Conservation (phyloP, 148 eudicot genomes). For the Cornus controversa region DNA sequence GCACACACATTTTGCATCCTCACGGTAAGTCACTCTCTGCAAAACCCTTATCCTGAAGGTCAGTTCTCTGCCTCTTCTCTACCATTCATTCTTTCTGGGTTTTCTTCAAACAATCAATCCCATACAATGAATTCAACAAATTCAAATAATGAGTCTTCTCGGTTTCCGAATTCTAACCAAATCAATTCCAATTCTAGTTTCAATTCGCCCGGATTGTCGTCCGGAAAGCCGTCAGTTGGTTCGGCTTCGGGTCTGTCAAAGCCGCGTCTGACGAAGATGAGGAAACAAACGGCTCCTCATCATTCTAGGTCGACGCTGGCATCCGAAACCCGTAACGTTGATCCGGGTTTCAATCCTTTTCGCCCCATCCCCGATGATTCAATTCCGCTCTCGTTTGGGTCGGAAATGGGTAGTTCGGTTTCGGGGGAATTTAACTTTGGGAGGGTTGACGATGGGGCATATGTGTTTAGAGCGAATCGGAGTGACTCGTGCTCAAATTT, state of each 20-base stretch:
- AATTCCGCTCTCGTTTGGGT: conserved; percentile 26
- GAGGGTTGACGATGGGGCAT: conserved; percentile 19
- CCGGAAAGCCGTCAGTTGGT: conserved; percentile 38
- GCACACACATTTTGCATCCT: not conserved
- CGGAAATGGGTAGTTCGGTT: conserved; percentile 16
- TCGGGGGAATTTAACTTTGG: conserved; percentile 13
- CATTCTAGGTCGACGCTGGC: conserved; percentile 29
- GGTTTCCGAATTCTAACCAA: conserved; percentile 29
- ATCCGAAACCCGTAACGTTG: conserved; percentile 33
- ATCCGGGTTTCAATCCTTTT: conserved; percentile 52
- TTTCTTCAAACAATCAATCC: conserved; percentile 16
- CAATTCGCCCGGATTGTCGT: not conserved
- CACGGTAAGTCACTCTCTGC: not conserved
- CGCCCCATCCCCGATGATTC: conserved; percentile 28
- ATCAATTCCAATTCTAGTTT: conserved; percentile 11
- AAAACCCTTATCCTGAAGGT: conserved; percentile 27
- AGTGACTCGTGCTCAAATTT: conserved; percentile 3
- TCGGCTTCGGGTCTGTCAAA: conserved; percentile 38
- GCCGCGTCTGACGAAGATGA: conserved; percentile 51
- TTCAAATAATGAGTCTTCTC: conserved; percentile 27
- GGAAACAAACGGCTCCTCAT: conserved; percentile 33
- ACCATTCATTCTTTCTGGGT: conserved; percentile 20
- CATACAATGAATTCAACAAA: conserved; percentile 27
- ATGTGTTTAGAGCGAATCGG: conserved; percentile 22
- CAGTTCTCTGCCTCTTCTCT: conserved; percentile 19